phyloP scores from a whole-genome alignment of 345 rosid genomes.

The Arabidopsis suecica region DNA sequence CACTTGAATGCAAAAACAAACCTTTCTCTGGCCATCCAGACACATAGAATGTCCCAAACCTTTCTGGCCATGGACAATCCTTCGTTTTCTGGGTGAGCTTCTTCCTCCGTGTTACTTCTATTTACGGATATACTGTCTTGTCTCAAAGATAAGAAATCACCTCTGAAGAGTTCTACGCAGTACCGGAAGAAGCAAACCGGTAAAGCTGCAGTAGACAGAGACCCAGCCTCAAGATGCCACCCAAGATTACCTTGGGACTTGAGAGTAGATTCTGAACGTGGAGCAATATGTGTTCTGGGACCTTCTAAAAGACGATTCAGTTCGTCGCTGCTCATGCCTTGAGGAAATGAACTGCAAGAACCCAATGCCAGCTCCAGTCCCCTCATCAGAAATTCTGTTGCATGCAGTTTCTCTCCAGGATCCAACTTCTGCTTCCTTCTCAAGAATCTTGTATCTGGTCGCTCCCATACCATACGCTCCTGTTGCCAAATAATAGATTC shows the following conservation, averaged over 20 bases:
- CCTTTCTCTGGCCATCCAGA: slow-evolving; percentile 45
- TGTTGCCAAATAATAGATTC: slow-evolving; percentile 40
- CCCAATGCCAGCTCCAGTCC: slow-evolving; percentile 62
- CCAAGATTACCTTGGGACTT: slow-evolving; percentile 40
- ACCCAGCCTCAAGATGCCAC: slow-evolving; percentile 39
- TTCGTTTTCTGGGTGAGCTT: slow-evolving; percentile 21
- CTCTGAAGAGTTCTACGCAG: slow-evolving; percentile 59
- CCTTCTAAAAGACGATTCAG: slow-evolving; percentile 39
- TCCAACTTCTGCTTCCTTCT: slow-evolving; percentile 39
- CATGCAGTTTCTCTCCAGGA: slow-evolving; percentile 47
- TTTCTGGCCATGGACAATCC: slow-evolving; percentile 10
- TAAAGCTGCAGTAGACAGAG: slow-evolving; percentile 47
- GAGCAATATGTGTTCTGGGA: slow-evolving; percentile 41
- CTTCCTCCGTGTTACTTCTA: slow-evolving; percentile 17
- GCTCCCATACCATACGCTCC: slow-evolving; percentile 64
- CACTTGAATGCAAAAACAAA: slow-evolving; percentile 60
- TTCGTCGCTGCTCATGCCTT: slow-evolving; percentile 48
- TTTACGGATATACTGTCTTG: slow-evolving; percentile 6
- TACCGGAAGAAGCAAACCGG: slow-evolving; percentile 59
- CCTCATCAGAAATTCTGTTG: slow-evolving; percentile 53
- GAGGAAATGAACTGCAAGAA: slow-evolving; percentile 59
- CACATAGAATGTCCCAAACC: slow-evolving; percentile 31
- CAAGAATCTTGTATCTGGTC: slow-evolving; percentile 54
- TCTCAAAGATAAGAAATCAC: slow-evolving; percentile 41
- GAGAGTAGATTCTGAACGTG: slow-evolving; percentile 45